Evolutionary conservation across 495 filamentous ascomycete species (phyloP).

Genomic region (Podospora didyma): DNA sequence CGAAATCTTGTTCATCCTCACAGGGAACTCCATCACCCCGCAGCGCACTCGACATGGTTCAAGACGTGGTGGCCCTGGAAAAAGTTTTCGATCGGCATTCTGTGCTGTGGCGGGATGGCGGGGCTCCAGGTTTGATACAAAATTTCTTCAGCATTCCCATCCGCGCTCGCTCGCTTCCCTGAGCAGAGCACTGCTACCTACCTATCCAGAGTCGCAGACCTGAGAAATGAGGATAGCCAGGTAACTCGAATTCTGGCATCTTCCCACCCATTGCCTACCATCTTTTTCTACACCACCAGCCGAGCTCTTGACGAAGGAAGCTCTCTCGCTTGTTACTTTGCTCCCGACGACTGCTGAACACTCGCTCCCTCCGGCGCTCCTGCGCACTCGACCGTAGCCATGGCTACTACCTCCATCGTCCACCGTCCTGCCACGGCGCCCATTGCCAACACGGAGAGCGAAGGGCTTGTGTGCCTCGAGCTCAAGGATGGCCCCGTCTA

Average conservation of each 20-base stretch:
- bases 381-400: slow-evolving; percentile 7
- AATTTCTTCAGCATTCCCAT: slow-evolving; percentile 10
- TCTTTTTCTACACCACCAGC: slow-evolving; percentile 1
- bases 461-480: slow-evolving; percentile 72
- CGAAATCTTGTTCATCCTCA: slow-evolving; percentile 13
- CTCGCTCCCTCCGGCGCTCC: neutral
- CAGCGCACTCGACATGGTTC: slow-evolving; percentile 2
- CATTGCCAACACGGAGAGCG: slow-evolving; percentile 42
- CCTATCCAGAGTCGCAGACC: slow-evolving; percentile 1
- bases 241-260: slow-evolving; percentile 7
- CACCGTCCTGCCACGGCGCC: slow-evolving; percentile 55
- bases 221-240: slow-evolving; percentile 10
- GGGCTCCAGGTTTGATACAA: slow-evolving; percentile 15
- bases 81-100: slow-evolving; percentile 17
- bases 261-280: slow-evolving; percentile 3
- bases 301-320: neutral
- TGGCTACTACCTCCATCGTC: slow-evolving; percentile 39
- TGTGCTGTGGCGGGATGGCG: slow-evolving; percentile 10
- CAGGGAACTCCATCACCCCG: slow-evolving; percentile 13
- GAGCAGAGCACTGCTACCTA: neutral
- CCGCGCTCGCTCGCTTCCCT: neutral
- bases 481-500: slow-evolving; percentile 84
- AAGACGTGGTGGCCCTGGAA: slow-evolving; percentile 10
- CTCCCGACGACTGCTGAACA: neutral
- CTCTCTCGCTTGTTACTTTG: neutral